Evolutionary conservation across 2,329 filamentous ascomycete species (phyloP), one percentile per base, ranked within the genome.

Genomic region (Colletotrichum neosansevieriae): DNA sequence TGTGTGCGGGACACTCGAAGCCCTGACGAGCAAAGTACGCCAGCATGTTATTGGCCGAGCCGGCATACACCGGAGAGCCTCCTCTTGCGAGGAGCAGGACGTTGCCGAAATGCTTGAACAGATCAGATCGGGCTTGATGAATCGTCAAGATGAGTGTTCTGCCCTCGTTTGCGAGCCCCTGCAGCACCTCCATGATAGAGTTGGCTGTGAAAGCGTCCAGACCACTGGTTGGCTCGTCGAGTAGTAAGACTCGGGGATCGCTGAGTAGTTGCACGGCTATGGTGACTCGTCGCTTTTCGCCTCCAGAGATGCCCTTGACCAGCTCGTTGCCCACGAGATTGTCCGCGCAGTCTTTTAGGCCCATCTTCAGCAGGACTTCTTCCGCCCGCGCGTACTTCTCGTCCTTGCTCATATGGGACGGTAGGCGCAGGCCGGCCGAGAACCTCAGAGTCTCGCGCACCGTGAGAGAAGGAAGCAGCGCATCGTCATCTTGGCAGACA

Each of bases 201-300:
- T 86, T 88, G 1, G 92, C 92, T 0, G 92, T 94, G 73, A 94
- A 94, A 0, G 92, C 91, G 74, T 94, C 92, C 0, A 94, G 79
- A 0, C 92, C 92, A 3, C 89, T 92, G 0, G 92, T 91, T 0
- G 92, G 92, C 72, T 94, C 92, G 69, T 94, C 92, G 0, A 94
- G 84, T 0, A 94, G 81, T 1, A 94, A 79, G 2, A 94, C 86
- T 1, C 89, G 87, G 1, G 92, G 92, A 67, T 94, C 91, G 0
- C 91, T 94, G 11, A 94, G 82, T 6, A 94, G 89, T 72, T 94
- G 92, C 0, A 94, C 88, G 0, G 91, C 92, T 69, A 94, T 94
- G 3, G 90, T 91, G 6, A 94, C 91, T 63, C 92, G 86, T 2
- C 92, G 85, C 78, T 94, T 94, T 77, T 94, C 92, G 17, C 92